phyloP scores from a whole-genome alignment of 805 yeast genomes.

The Wickerhamiella siamensis region DNA sequence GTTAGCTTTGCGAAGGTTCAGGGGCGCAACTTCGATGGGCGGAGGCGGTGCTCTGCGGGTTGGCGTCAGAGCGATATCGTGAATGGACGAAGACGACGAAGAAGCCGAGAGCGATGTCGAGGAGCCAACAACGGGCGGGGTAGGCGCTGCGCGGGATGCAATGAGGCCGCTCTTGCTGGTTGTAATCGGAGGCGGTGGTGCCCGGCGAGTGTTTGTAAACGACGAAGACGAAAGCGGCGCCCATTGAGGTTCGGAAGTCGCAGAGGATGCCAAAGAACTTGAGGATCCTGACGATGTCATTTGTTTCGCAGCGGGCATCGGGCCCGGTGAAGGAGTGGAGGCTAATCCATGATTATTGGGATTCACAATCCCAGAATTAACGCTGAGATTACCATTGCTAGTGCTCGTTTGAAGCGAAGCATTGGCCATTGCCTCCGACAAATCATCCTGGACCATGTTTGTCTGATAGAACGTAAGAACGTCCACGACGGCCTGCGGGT shows the following conservation, averaged over 20 bases:
- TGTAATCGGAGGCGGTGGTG: slow-evolving; percentile 7
- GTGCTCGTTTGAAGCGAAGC: background rate
- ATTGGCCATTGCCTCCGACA: background rate
- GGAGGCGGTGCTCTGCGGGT: slow-evolving; percentile 9
- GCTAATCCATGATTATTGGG: background rate
- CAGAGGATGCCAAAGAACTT: background rate
- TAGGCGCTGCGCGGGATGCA: slow-evolving; percentile 7
- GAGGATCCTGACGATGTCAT: no score
- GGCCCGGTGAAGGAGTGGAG: background rate
- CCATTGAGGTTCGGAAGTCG: background rate
- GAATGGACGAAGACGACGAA: background rate
- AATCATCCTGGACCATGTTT: slow-evolving; percentile 16
- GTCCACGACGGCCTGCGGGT: slow-evolving; percentile 89
- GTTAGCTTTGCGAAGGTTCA: background rate
- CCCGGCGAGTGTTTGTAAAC: slow-evolving; percentile 7
- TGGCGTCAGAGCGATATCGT: slow-evolving; percentile 3
- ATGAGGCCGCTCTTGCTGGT: background rate
- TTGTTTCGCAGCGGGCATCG: background rate
- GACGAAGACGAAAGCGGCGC: background rate
- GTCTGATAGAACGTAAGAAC: slow-evolving; percentile 61
- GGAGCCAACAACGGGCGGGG: slow-evolving; percentile 1
- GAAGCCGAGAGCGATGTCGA: background rate
- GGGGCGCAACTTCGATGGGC: slow-evolving; percentile 3
- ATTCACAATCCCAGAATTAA: no score
- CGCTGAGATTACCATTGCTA: background rate